These are phyloP conservation scores for Arthonia radiata DNA, from an alignment of 495 filamentous ascomycete genomes.

Conservation along the genomic window DNA sequence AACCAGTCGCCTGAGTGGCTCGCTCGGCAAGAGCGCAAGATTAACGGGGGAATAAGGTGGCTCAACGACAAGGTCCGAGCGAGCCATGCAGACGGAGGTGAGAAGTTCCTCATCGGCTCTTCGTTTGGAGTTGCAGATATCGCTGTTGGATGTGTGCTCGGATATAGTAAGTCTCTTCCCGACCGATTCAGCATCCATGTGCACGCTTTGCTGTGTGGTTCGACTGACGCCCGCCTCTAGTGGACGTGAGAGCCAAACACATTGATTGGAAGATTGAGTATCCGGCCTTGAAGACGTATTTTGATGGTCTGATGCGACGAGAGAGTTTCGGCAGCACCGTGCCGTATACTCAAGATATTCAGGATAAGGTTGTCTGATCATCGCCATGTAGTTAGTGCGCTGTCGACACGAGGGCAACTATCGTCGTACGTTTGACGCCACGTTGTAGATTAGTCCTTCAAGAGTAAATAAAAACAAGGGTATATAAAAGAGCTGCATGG, in stretches of 20 bases:
- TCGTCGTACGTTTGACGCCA: too few relatives aligned
- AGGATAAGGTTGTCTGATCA: not conserved
- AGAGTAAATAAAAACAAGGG: too few relatives aligned
- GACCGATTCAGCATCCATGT: not conserved
- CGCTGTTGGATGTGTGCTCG: not conserved
- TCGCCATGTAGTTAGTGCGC: too few relatives aligned
- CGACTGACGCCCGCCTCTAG: too few relatives aligned
- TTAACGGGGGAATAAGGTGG: slow-evolving; percentile 3
- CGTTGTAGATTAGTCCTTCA: too few relatives aligned
- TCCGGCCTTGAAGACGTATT: not conserved
- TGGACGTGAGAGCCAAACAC: too few relatives aligned
- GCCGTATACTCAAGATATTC: not conserved
- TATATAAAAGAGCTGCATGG: too few relatives aligned
- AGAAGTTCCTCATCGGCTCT: not conserved
- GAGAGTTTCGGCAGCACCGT: not conserved
- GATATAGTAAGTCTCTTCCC: not conserved
- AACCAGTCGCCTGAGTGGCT: slow-evolving; percentile 7
- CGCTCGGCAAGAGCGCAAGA: slow-evolving; percentile 4
- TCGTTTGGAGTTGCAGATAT: not conserved
- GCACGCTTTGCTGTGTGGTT: too few relatives aligned
- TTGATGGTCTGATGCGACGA: not conserved
- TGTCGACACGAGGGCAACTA: too few relatives aligned
- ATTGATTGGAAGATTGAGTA: not conserved
- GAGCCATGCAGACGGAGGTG: slow-evolving; percentile 1
- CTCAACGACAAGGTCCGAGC: slow-evolving; percentile 5